These are phyloP conservation scores for Mycena belliarum DNA, from an alignment of 768 basidiomycete species.

Conservation along the genomic window DNA sequence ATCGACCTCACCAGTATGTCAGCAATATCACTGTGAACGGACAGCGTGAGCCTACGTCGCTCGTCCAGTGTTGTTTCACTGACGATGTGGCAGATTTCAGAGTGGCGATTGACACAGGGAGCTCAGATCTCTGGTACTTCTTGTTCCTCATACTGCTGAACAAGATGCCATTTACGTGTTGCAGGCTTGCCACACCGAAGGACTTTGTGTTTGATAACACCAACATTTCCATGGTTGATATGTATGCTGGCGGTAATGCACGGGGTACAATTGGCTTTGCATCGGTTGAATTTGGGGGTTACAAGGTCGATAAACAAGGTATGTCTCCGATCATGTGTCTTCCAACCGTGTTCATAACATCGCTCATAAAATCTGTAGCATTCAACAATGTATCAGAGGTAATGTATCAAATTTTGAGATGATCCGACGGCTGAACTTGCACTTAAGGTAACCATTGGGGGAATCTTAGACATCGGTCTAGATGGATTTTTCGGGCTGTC, in stretches of 20 bases:
- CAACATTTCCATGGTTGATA: background rate
- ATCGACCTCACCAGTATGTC: too few relatives aligned
- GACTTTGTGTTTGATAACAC: background rate
- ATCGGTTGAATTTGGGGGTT: background rate
- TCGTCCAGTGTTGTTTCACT: background rate
- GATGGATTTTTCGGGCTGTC: too few relatives aligned
- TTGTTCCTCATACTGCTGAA: background rate
- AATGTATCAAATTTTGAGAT: too few relatives aligned
- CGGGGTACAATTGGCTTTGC: background rate
- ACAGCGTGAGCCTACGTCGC: background rate
- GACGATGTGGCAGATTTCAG: background rate
- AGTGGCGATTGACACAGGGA: background rate
- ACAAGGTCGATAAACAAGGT: background rate
- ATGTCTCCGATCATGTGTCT: background rate
- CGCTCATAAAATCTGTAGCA: too few relatives aligned
- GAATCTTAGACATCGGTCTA: too few relatives aligned
- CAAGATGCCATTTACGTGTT: too few relatives aligned
- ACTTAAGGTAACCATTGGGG: too few relatives aligned
- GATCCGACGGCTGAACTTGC: too few relatives aligned
- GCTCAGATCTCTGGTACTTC: background rate
- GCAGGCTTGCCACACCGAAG: background rate
- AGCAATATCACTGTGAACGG: background rate
- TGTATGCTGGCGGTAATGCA: background rate
- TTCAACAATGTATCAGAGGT: too few relatives aligned
- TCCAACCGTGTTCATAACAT: too few relatives aligned